phyloP scores from a whole-genome alignment of 75 land plant species.

The Larix kaempferi region DNA sequence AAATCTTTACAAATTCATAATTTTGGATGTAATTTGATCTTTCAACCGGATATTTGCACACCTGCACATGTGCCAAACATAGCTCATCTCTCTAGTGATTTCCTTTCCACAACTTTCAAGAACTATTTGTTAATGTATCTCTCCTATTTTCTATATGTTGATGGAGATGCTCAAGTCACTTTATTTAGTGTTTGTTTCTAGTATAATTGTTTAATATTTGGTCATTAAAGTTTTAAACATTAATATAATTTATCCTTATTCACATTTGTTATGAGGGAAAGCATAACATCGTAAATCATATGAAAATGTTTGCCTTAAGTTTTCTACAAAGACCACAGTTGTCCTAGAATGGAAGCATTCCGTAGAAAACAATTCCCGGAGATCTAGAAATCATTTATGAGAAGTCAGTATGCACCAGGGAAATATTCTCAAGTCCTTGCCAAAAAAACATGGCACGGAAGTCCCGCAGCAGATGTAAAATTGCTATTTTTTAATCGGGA shows the following conservation, averaged over 20 bases:
- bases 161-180: background rate
- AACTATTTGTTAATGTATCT: background rate
- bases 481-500: too few relatives aligned
- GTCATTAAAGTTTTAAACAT: background rate
- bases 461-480: too few relatives aligned
- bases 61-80: background rate
- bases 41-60: too few relatives aligned
- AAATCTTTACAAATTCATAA: too few relatives aligned
- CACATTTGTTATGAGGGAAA: background rate
- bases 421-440: too few relatives aligned
- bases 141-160: background rate
- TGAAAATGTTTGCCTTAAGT: background rate
- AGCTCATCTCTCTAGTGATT: background rate
- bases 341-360: background rate
- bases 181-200: background rate
- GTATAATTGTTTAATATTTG: background rate
- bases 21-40: too few relatives aligned
- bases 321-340: background rate
- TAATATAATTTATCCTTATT: background rate
- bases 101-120: background rate
- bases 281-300: background rate
- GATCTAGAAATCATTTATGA: too few relatives aligned
- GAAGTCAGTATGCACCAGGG: too few relatives aligned
- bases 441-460: too few relatives aligned
- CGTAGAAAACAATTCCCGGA: too few relatives aligned